Conservation (phyloP, 2,329 filamentous ascomycete genomes). For the Byssothecium circinans region DNA sequence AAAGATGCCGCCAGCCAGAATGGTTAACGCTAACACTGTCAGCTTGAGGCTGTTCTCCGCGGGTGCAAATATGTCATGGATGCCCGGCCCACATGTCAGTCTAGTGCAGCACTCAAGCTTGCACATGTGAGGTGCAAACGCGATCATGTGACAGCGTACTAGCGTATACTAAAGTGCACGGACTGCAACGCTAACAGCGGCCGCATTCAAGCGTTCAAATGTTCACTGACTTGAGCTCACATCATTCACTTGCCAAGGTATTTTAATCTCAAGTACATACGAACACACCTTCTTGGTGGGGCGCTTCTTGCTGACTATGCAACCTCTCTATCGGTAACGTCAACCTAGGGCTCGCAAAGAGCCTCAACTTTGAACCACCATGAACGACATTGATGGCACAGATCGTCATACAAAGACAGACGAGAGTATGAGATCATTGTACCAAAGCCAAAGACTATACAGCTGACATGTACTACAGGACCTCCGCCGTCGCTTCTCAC, state of each 20-base stretch:
- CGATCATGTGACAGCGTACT: conserved; percentile 4
- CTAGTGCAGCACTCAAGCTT: too few relatives aligned
- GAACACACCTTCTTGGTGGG: not conserved
- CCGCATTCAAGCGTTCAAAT: not conserved
- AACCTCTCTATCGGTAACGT: not conserved
- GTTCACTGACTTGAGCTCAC: not conserved
- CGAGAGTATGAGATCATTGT: conserved; percentile 26
- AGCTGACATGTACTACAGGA: conserved; percentile 41
- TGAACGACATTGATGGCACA: conserved; percentile 68
- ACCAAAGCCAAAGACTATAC: not conserved
- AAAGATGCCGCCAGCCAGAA: too few relatives aligned
- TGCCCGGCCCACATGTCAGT: too few relatives aligned
- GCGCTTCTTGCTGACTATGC: not conserved
- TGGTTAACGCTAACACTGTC: too few relatives aligned
- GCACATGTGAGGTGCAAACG: not conserved
- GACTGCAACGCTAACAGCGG: not conserved
- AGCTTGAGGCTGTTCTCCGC: too few relatives aligned
- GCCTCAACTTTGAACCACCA: conserved; percentile 33
- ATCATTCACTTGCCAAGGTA: too few relatives aligned
- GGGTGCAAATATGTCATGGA: too few relatives aligned
- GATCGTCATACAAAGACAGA: conserved; percentile 47
- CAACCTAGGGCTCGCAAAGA: not conserved
- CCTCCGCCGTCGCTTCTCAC: conserved; percentile 79
- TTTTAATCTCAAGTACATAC: not conserved
- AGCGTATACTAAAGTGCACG: not conserved